Evolutionary conservation across 2,329 filamentous ascomycete species (phyloP), one percentile per base, ranked within the genome.

Genomic region (Penicillium sp.): DNA sequence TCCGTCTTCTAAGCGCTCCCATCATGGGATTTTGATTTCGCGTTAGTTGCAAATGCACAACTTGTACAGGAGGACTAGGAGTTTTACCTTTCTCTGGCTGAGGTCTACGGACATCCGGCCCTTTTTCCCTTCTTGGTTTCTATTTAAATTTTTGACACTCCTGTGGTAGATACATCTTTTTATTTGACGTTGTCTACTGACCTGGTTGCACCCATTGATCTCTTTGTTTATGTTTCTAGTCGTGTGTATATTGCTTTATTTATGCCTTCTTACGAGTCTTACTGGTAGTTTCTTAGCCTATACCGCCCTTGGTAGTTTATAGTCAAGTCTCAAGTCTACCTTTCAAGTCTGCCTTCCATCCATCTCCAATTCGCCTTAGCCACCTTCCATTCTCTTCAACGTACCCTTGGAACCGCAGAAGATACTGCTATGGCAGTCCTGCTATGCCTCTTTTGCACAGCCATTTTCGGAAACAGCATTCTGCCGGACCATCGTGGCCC

Each of bases 1-100:
- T 68, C 77, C 54, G 76, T 81, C 69, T 84, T 84, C 71, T 77
- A 75, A 66, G 60, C 48, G 48, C 38, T 13, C 11, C 10, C 46
- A 34, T 42, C 43, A 47, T 52, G 47, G 42, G 52, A 50, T 43
- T 54, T 57, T 58, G 50, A 48, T 48, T 46, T 57, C 46, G 59
- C 58, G 52, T 55, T 53, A 47, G 47, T 58, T 50, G 58, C 34
- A 54, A 46, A 48, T 54, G 49, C 56, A 65, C 63, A 64, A 54
- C 50, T 54, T 65, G 63, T 65, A 65, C 63, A 65, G 61, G 63
- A 65, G 60, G 61, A 61, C 54, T 54, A 51, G 62, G 56, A 61
- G 59, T 64, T 60, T 47, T 54, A 49, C 43, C 55, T 58, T 46
- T 56, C 44, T 54, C 45, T 55, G 57, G 53, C 50, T 48, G 32